A percentile compares a stretch with the other conserved stretches of the same genome.
Evolutionary conservation across 225 moss, liverwort and hornwort genomes (phyloP).

Genomic region (Neckera pumila): DNA sequence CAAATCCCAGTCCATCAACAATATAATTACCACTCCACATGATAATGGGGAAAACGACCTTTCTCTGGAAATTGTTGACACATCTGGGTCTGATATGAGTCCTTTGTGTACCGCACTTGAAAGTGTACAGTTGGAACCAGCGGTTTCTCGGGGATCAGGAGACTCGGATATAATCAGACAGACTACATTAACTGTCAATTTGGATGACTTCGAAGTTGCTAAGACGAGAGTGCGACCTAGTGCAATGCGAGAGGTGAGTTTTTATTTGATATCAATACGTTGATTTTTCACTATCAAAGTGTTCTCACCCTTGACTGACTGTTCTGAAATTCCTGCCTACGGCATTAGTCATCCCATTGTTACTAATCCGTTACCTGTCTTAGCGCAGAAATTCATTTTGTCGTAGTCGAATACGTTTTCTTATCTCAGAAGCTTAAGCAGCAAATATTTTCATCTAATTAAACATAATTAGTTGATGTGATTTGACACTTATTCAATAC

Average conservation of each 20-base stretch:
- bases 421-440: neutral
- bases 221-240: constrained; percentile 93
- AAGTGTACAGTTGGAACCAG: neutral
- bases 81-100: neutral
- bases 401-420: neutral
- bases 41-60: neutral
- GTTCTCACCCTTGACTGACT: neutral
- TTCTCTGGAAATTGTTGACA: neutral
- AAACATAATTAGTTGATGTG: neutral
- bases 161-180: neutral
- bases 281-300: neutral
- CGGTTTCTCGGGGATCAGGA: neutral
- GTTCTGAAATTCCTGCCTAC: neutral
- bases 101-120: constrained; percentile 23
- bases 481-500: neutral
- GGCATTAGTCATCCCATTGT: neutral
- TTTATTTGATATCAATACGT: neutral
- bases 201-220: constrained; percentile 75
- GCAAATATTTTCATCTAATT: neutral
- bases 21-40: neutral
- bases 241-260: constrained; percentile 95
- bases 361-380: neutral
- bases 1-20: neutral
- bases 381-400: neutral
- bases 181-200: constrained; percentile 12